phyloP scores from a whole-genome alignment of 768 basidiomycete genomes.

The Pisolithus orientalis region DNA sequence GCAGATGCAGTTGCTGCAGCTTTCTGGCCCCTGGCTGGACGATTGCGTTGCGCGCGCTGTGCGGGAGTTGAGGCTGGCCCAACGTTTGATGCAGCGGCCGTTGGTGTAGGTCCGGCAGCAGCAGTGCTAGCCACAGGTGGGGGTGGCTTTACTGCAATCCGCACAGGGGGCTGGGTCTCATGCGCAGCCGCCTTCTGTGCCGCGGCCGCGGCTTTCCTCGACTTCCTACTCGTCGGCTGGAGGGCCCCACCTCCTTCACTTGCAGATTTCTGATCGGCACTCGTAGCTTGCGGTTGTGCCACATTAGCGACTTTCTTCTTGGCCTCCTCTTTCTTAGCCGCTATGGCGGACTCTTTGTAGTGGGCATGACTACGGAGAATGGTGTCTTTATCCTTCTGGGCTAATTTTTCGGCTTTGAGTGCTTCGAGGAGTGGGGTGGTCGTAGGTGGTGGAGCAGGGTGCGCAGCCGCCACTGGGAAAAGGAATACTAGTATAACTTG shows the following conservation, averaged over 20 bases:
- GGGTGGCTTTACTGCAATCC: conserved; percentile 7
- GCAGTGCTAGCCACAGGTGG: neutral
- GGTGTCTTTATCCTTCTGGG: conserved; percentile 65
- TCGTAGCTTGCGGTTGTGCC: neutral
- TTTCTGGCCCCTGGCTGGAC: conserved; percentile 6
- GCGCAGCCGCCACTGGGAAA: conserved; percentile 54
- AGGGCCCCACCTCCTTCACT: conserved; percentile 17
- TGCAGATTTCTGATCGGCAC: conserved; percentile 28
- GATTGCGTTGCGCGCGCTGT: conserved; percentile 10
- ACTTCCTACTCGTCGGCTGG: conserved; percentile 29
- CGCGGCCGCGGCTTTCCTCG: conserved; percentile 24
- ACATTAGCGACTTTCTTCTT: conserved; percentile 28
- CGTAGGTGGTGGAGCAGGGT: conserved; percentile 57
- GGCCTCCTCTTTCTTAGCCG: conserved; percentile 33
- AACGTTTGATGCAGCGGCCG: neutral
- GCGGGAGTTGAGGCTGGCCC: neutral
- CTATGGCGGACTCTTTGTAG: conserved; percentile 46
- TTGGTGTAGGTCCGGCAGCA: neutral
- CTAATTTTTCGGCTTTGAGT: conserved; percentile 69
- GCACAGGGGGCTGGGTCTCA: neutral
- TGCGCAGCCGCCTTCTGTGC: conserved; percentile 17
- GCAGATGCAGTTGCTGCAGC: conserved; percentile 1
- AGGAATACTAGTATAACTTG: neutral
- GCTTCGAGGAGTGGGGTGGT: conserved; percentile 92
- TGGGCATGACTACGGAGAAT: conserved; percentile 69